Percentiles rank a stretch among this genome's conserved stretches.
These are phyloP conservation scores for Cladosporium sp. DNA, from an alignment of 2,329 filamentous ascomycete species.

Conservation along the genomic window DNA sequence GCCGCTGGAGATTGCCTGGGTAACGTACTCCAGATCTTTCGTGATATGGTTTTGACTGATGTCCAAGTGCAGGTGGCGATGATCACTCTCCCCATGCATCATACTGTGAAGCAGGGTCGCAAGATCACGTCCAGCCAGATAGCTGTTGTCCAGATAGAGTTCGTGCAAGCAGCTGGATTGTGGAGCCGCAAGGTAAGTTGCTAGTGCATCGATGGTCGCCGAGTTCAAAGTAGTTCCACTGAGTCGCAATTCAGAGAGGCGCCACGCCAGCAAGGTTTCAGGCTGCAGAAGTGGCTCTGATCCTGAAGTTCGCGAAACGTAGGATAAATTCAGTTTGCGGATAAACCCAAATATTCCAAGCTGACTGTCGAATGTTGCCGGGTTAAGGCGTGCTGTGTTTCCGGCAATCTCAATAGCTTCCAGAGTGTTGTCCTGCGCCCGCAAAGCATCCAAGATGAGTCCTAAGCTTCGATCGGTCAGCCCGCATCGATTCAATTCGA, in stretches of 20 bases:
- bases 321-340: constrained; percentile 61
- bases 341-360: constrained; percentile 63
- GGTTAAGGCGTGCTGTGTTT: constrained; percentile 60
- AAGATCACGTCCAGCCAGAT: constrained; percentile 59
- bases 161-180: constrained; percentile 56
- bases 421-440: constrained; percentile 61
- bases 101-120: constrained; percentile 62
- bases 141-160: constrained; percentile 62
- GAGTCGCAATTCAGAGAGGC: constrained; percentile 59
- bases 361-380: constrained; percentile 60
- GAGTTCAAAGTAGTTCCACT: constrained; percentile 60
- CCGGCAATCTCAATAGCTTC: constrained; percentile 64
- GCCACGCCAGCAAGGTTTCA: constrained; percentile 63
- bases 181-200: constrained; percentile 51
- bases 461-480: constrained; percentile 55
- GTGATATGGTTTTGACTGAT: constrained; percentile 60
- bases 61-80: constrained; percentile 58
- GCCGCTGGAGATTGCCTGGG: constrained; percentile 47
- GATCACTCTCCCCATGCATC: constrained; percentile 37
- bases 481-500: constrained; percentile 62
- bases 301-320: constrained; percentile 59
- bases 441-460: constrained; percentile 59
- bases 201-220: constrained; percentile 59
- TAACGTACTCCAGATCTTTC: constrained; percentile 47
- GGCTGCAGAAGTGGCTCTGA: constrained; percentile 59